phyloP scores from a whole-genome alignment of 495 filamentous ascomycete species.

The Aspergillus diversus region DNA sequence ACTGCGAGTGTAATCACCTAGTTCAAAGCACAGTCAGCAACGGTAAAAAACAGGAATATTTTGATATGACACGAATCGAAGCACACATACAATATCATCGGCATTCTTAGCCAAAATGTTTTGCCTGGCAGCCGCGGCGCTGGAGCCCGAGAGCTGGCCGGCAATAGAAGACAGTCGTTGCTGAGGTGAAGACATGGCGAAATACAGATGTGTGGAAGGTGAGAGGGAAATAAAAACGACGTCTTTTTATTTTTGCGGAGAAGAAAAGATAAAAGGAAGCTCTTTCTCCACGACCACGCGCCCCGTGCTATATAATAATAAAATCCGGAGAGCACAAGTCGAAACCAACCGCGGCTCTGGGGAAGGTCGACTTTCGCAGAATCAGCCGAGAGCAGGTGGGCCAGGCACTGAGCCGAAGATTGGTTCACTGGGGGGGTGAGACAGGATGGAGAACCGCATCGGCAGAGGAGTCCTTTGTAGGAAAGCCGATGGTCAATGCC shows the following conservation, averaged over 20 bases:
- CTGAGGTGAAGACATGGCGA: constrained; percentile 47
- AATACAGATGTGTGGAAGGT: background rate
- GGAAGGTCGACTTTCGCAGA: constrained; percentile 8
- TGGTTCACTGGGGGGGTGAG: background rate
- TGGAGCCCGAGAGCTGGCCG: constrained; percentile 40
- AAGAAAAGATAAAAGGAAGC: background rate
- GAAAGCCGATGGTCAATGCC: constrained; percentile 37
- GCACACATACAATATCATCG: constrained; percentile 47
- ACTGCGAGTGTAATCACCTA: constrained; percentile 83
- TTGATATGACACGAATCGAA: background rate
- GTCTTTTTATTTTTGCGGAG: no score
- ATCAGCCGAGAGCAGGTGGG: constrained; percentile 20
- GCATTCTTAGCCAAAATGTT: constrained; percentile 44
- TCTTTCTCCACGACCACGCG: no score
- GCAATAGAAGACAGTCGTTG: constrained; percentile 47
- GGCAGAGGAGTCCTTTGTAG: background rate
- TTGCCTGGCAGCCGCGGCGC: constrained; percentile 35
- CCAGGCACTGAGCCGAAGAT: constrained; percentile 23
- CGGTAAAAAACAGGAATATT: background rate
- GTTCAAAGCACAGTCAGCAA: background rate
- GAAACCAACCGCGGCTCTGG: constrained; percentile 25
- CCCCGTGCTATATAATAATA: constrained; percentile 4
- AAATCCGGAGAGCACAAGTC: background rate
- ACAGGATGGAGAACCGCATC: background rate
- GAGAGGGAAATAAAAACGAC: constrained; percentile 4